phyloP scores from a whole-genome alignment of 441 rosid genomes.

The Isatis lusitanica region DNA sequence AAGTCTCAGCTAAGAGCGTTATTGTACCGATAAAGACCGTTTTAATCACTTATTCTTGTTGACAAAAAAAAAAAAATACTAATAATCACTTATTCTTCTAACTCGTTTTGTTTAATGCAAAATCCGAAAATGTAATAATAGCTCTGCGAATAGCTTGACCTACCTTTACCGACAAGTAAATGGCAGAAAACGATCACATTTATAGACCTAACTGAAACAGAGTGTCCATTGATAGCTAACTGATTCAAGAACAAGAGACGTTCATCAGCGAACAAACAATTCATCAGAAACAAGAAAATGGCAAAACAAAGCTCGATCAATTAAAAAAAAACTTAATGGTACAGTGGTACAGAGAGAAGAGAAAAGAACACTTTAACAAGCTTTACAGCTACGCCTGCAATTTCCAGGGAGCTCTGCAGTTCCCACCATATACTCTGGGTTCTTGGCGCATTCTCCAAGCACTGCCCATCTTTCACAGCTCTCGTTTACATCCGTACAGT shows the following conservation, averaged over 20 bases:
- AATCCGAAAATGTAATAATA: not conserved
- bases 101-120: too few relatives aligned
- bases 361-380: conserved; percentile 46
- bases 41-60: too few relatives aligned
- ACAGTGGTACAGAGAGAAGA: conserved; percentile 2
- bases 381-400: conserved; percentile 84
- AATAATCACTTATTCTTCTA: too few relatives aligned
- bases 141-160: not conserved
- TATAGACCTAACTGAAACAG: not conserved
- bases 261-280: not conserved
- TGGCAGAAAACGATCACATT: not conserved
- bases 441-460: conserved; percentile 87
- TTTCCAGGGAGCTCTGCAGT: conserved; percentile 69
- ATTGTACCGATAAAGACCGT: too few relatives aligned
- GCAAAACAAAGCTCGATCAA: not conserved
- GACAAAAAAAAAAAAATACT: too few relatives aligned
- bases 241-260: too few relatives aligned
- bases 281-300: not conserved
- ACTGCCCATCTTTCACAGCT: conserved; percentile 93
- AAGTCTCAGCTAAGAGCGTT: too few relatives aligned
- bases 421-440: conserved; percentile 86
- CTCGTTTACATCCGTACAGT: conserved; percentile 64
- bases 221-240: too few relatives aligned
- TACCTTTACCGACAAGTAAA: not conserved
- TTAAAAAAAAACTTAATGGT: not conserved